Conservation (phyloP, 169 alveolate genomes). For the Neospora caninum region DNA sequence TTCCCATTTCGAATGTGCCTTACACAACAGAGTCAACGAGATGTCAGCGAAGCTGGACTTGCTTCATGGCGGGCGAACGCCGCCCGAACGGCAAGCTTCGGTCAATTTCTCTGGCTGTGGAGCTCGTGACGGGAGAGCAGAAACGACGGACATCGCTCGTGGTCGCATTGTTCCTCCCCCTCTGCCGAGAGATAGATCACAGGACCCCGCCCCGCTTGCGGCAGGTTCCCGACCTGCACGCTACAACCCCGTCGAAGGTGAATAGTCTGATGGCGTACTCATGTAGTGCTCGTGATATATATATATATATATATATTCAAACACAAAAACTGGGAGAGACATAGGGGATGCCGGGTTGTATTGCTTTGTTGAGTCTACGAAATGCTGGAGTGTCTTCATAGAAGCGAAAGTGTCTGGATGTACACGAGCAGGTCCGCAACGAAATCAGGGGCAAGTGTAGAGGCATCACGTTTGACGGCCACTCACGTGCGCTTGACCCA, state of each 20-base stretch:
- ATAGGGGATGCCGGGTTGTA: too few relatives aligned
- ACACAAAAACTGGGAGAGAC: too few relatives aligned
- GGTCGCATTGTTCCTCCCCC: conserved; percentile 34
- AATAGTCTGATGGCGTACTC: neutral
- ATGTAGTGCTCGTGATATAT: neutral
- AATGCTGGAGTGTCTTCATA: too few relatives aligned
- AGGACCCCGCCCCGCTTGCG: neutral
- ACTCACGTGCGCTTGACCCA: too few relatives aligned
- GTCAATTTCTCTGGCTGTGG: neutral
- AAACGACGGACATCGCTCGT: neutral
- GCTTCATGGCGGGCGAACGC: neutral
- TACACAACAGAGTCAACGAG: neutral
- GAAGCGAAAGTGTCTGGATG: too few relatives aligned
- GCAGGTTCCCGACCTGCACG: neutral
- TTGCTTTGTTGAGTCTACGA: too few relatives aligned
- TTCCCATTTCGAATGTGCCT: neutral
- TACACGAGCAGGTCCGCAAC: too few relatives aligned
- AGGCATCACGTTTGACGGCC: too few relatives aligned
- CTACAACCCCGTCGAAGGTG: conserved; percentile 21
- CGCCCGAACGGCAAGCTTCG: neutral
- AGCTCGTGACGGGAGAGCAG: neutral
- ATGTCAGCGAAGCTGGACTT: neutral
- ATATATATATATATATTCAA: too few relatives aligned
- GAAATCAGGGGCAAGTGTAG: too few relatives aligned
- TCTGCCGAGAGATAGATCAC: neutral